Base-by-base conservation (phyloP, 1,284 basidiomycete genomes). In the Ustilago bromivora region DNA sequence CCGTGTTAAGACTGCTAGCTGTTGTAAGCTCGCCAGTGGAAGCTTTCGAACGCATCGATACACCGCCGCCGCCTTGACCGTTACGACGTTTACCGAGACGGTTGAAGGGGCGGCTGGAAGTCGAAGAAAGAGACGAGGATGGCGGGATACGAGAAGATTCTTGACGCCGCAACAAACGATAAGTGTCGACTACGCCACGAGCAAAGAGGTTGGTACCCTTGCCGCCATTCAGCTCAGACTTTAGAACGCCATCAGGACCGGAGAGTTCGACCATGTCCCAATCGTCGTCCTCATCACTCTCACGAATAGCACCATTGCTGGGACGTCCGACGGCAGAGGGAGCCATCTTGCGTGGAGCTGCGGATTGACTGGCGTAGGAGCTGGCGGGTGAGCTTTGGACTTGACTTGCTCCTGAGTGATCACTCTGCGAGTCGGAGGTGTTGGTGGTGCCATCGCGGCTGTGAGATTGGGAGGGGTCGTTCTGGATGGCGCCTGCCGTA, bases 161-260 rank as follows among this genome's bases (percentile, higher is more conserved):
- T 47, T 82, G 69, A 89, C 91, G 79, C 92, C 93, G 43, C 71
- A 86, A 53, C 66, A 83, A 59, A 7, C 82, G 73, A 55, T 83
- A 83, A 17, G 82, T 81, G 68, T 86, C 85, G 4, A 85, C 83
- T 28, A 86, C 80, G 10, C 85, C 85, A 10, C 84, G 78, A 0
- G 84, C 71, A 61, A 84, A 86, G 7, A 86, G 83, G 31, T 84
- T 86, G 34, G 81, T 71, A 34, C 81, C 85, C 23, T 77, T 76
- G 15, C 85, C 84, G 13, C 85, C 85, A 57, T 86, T 86, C 34
- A 81, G 73, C 57, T 85, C 79, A 3, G 82, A 82, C 57, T 76
- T 66, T 51, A 80, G 66, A 36, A 61, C 66, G n/a, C 65, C 77
- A 53, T 76, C 75, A 8, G 74, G 69, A 23, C 76, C 78, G 1